Base-by-base conservation (phyloP, 2,329 filamentous ascomycete genomes). In the Neospermospora avenae region DNA sequence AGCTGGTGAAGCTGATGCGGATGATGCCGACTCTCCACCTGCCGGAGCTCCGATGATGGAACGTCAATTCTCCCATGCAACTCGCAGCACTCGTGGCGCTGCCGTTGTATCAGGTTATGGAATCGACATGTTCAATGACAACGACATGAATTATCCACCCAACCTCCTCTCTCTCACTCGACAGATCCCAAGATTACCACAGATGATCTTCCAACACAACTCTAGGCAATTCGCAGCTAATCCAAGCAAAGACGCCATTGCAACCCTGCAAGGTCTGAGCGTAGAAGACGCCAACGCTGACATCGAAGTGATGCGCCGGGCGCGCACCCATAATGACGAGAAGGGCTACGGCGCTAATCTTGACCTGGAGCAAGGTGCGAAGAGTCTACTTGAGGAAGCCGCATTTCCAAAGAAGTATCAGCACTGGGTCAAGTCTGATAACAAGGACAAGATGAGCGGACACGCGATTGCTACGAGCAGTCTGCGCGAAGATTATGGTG, bases 21-120 rank as follows among this genome's bases (percentile, higher is more conserved):
- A 78, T 2, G 78, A 80, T 39, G 77, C 79, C 41, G 76, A 75
- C 25, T 79, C 82, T 55, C 76, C 82, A 54, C 75, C 76, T 4
- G 73, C 74, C 14, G 77, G 80, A 4, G 83, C 82, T 1, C 78
- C 79, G 14, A 76, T 76, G 56, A 87, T 87, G 84, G 85, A 87
- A 71, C 80, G 84, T 35, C 83, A 84, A 62, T 79, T 82, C 13
- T 87, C 85, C 10, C 84, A 88, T 61, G 82, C 83, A 13, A 88
- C 85, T 18, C 78, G 85, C 45, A 87, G 84, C 72, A 86, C 82
- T 20, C 79, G 84, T 24, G 83, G 77, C 16, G 76, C 77, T n/a
- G 71, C 71, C 31, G 76, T 74, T 25, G 46, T 58, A 0, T 82
- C 80, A 67, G 75, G 84, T 41, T 75, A 84, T 13, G 85, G 84